Base-by-base conservation (phyloP, 768 basidiomycete species). In the Suillus subaureus region DNA sequence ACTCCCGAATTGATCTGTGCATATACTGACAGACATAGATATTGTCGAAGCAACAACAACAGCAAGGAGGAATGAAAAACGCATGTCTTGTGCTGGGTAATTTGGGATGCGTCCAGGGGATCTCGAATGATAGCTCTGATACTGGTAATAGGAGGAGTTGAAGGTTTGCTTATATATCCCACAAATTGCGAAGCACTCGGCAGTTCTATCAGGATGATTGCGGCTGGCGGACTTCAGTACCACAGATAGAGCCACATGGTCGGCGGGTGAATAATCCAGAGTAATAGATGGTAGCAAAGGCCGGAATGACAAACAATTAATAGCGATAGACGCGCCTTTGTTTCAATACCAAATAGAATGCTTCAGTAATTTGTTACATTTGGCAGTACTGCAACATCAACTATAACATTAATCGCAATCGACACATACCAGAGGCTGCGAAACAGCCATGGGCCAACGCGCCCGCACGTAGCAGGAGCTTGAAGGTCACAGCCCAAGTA, bases 1-100 rank as follows among this genome's bases (percentile, higher is more conserved):
- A 16, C 7, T 3, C 15, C 49, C 26, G 15, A 3, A 0, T 9
- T 0, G 0, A 8, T 16, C 49, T 16, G 26, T 15, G 26, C 49
- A 51, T 16, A 15, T 26, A 16, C 3, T 26, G 49, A 28, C 49
- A 51, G 26, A 51, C 49, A 51, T 28, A 28, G 26, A 28, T 51
- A 26, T 16, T 28, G 52, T 31, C 28, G 31, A 18, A 54, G 28
- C 28, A 18, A 18, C 28, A 31, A 6, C 28, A 31, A 31, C 52
- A 28, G 51, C 51, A 26, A 52, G 15, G 51, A 52, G 16, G 18
- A 54, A 54, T 18, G 52, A 18, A 5, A 31, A 11, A 31, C 52
- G 52, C 52, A 54, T 49, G 23, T 15, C 12, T 51, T 51, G 26
- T 28, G 7, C 7, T 26, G 18, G 26, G 23, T 51, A 9, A 28